A percentile compares a stretch with the other conserved stretches of the same genome.
Evolutionary conservation across 495 filamentous ascomycete genomes (phyloP).

Genomic region (Hypoxylon lienhwacheense): DNA sequence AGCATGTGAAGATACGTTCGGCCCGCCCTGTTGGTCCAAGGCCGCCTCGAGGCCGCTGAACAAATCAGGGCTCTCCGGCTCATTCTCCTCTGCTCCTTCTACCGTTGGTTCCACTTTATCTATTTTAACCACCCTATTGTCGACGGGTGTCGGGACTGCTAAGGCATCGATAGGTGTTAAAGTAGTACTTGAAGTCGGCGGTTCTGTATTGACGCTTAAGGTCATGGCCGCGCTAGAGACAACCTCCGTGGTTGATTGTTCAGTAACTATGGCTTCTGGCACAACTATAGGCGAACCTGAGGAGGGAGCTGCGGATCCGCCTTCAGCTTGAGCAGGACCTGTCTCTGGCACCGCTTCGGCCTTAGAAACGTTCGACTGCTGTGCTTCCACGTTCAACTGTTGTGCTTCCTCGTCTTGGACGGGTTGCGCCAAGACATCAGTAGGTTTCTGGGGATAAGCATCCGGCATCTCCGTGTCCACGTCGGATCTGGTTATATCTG

Average conservation of each 20-base stretch:
- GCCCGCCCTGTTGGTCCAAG: slow-evolving; percentile 33
- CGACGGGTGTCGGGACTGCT: background rate
- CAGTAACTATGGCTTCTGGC: background rate
- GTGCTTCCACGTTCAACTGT: background rate
- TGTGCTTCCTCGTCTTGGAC: background rate
- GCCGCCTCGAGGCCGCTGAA: slow-evolving; percentile 38
- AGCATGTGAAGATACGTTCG: slow-evolving; percentile 14
- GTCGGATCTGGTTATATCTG: background rate
- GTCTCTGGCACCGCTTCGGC: background rate
- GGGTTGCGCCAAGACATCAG: background rate
- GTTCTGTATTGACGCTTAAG: background rate
- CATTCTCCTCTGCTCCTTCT: slow-evolving; percentile 23
- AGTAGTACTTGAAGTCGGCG: background rate
- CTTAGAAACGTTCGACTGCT: background rate
- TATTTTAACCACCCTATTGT: slow-evolving; percentile 13
- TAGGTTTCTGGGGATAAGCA: background rate
- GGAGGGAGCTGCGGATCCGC: background rate
- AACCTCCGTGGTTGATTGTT: background rate
- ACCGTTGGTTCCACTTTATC: background rate
- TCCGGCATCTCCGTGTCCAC: slow-evolving; percentile 26
- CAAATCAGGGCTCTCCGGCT: slow-evolving; percentile 35
- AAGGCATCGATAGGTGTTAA: background rate
- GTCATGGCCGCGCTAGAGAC: background rate
- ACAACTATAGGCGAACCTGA: background rate
- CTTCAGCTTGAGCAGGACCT: slow-evolving; percentile 2